Evolutionary conservation across 2,329 filamentous ascomycete species (phyloP), one percentile per base, ranked within the genome.

Genomic region (Neonectria neomacrospora): DNA sequence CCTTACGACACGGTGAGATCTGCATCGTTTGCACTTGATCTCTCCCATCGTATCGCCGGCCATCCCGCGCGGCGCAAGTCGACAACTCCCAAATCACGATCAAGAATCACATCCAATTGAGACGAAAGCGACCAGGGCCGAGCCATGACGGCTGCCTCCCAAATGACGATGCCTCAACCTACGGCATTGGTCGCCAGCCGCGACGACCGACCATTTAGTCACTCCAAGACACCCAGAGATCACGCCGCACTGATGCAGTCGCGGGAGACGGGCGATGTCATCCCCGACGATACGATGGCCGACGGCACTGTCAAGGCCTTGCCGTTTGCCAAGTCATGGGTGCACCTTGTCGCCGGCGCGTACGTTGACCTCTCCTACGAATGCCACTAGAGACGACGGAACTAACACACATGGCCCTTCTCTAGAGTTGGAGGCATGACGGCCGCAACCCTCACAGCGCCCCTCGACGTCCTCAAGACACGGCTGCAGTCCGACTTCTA

Each of bases 401-500:
- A 48, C 67, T 76, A 54, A 71, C 58, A 65, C 42, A 26, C 22
- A 28, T 53, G 32, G 34, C 16, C 26, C 59, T 58, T 7, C 39
- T 67, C 34, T 69, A 97, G 94, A 44, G 81, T 93, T 55, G 94
- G 94, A 71, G 94, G 94, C 71, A 96, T 97, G 90, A 94, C 93
- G 18, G 91, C 95, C 11, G 92, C 95, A 23, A 90, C 92, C n/a
- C 80, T 97, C n/a, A 97, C 95, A 2, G 94, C 93, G 9, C 95
- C 95, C 22, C 90, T 98, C 63, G 95, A 97, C 75, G 94, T 97
- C 32, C 86, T 98, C 54, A 97, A 97, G 79, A 98, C 95, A 11
- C 89, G 95, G 37, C 84, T 98, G 3, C 95, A 98, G 78, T 96
- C 93, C 73, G 94, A 97, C 75, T 96, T 96, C 77, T 97, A 97